Evolutionary conservation across 2,329 filamentous ascomycete genomes (phyloP).

Genomic region (Huntiella abstrusa): DNA sequence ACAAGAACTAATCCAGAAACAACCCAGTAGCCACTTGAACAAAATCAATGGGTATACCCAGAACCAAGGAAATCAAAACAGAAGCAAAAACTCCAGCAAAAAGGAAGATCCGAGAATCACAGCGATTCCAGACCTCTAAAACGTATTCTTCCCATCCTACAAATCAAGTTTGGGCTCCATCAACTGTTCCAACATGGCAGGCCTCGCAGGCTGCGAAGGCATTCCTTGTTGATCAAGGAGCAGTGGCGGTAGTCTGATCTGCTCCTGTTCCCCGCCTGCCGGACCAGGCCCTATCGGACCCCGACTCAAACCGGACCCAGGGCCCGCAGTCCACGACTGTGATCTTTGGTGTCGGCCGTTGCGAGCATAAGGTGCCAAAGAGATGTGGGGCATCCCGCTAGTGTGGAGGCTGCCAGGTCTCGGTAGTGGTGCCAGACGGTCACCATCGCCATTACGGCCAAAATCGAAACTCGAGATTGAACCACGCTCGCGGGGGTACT

Average conservation of each 20-base stretch:
- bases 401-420: neutral
- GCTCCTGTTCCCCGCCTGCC: slow-evolving; percentile 1
- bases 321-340: slow-evolving; percentile 8
- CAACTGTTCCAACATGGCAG: neutral
- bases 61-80: slow-evolving; percentile 2
- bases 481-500: slow-evolving; percentile 6
- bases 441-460: neutral
- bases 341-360: slow-evolving; percentile 5
- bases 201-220: neutral
- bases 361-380: slow-evolving; percentile 1
- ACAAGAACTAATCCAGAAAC: neutral
- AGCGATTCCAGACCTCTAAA: slow-evolving; percentile 1
- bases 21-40: neutral
- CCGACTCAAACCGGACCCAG: neutral
- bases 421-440: neutral
- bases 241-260: neutral
- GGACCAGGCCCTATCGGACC: neutral
- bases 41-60: neutral
- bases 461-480: slow-evolving; percentile 11
- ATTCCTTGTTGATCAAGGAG: too few relatives aligned
- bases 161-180: slow-evolving; percentile 7
- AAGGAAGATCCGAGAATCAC: slow-evolving; percentile 1
- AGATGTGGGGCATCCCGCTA: neutral
- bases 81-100: neutral
- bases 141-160: neutral